A percentile compares a stretch with the other conserved stretches of the same genome.
These are phyloP conservation scores for Stentor roeselii DNA, from an alignment of 73 alveolate species.

Conservation along the genomic window DNA sequence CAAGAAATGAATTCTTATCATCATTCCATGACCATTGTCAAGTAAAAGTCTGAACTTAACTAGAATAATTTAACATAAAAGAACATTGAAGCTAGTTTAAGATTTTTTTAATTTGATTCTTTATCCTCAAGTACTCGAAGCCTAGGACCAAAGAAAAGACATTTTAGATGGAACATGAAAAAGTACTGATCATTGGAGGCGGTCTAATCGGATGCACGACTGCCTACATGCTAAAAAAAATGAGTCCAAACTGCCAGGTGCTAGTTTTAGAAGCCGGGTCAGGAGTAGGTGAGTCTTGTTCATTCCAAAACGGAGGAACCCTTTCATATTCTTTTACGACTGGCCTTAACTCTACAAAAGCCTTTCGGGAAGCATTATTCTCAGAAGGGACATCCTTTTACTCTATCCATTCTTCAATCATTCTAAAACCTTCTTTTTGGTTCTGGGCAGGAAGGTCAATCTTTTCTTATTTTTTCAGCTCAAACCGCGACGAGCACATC, in stretches of 20 bases:
- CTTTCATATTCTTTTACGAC: neutral
- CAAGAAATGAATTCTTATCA: too few relatives aligned
- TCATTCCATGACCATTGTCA: too few relatives aligned
- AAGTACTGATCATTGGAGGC: slow-evolving; percentile 26
- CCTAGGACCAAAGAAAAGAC: too few relatives aligned
- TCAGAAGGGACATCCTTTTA: neutral
- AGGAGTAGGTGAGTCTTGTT: neutral
- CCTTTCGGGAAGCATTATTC: neutral
- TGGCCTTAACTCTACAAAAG: neutral
- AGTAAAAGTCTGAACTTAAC: too few relatives aligned
- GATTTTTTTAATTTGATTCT: neutral
- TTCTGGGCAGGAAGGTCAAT: slow-evolving; percentile 12
- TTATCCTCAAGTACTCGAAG: too few relatives aligned
- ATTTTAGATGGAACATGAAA: slow-evolving; percentile 12
- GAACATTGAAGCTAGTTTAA: neutral
- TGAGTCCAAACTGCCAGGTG: slow-evolving; percentile 7
- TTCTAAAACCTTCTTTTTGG: slow-evolving; percentile 1
- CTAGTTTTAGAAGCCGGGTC: neutral
- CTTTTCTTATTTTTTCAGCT: neutral
- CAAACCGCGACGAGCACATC: neutral
- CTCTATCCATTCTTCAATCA: neutral
- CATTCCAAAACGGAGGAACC: slow-evolving; percentile 24
- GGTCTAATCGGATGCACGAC: slow-evolving; percentile 28
- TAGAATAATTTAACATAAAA: neutral
- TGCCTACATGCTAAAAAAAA: slow-evolving; percentile 10